Percentiles rank a stretch among this genome's conserved stretches.
phyloP scores from a whole-genome alignment of 306 rosid species.

The Psophocarpus tetragonolobus region DNA sequence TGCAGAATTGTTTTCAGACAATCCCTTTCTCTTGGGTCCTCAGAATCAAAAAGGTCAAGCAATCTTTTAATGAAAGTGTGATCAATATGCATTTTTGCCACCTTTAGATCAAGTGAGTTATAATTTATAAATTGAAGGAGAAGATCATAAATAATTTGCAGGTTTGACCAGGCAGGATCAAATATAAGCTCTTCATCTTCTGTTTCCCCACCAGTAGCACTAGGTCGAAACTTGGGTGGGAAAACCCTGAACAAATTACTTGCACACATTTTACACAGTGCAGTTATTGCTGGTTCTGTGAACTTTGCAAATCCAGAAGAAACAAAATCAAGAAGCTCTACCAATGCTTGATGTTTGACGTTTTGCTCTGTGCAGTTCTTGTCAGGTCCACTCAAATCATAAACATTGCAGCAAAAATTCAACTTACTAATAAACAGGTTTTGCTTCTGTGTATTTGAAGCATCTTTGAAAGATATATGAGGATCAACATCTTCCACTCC shows the following conservation, averaged over 20 bases:
- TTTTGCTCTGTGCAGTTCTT: background rate
- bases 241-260: slow-evolving; percentile 4
- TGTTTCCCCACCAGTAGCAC: background rate
- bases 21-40: slow-evolving; percentile 12
- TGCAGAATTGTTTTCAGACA: slow-evolving; percentile 1
- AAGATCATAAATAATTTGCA: slow-evolving; percentile 1
- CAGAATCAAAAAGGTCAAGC: slow-evolving; percentile 18
- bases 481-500: slow-evolving; percentile 11
- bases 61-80: background rate
- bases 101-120: background rate
- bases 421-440: slow-evolving; percentile 11
- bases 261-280: slow-evolving; percentile 9
- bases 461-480: background rate
- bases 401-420: background rate
- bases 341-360: background rate
- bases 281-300: slow-evolving; percentile 2
- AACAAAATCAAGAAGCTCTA: background rate
- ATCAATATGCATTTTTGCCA: slow-evolving; percentile 1
- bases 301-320: slow-evolving; percentile 9
- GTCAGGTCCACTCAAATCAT: background rate
- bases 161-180: slow-evolving; percentile 11
- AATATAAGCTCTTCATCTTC: slow-evolving; percentile 2
- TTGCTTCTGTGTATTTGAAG: background rate
- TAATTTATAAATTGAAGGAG: background rate
- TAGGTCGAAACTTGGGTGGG: background rate